Evolutionary conservation across 441 rosid genomes (phyloP).

Genomic region (Gossypium gossypioides): DNA sequence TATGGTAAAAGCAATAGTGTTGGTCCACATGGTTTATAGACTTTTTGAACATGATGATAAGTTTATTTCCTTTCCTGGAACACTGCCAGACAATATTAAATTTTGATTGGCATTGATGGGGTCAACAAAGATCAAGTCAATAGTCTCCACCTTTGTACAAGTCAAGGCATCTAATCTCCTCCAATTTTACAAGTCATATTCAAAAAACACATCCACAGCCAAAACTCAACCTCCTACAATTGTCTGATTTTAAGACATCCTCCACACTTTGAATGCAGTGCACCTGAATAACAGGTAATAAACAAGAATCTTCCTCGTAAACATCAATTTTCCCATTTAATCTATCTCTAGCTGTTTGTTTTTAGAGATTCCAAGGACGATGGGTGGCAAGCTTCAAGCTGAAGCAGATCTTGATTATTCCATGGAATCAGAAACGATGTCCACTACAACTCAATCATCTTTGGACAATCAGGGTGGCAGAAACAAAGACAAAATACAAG

Average conservation of each 20-base stretch:
- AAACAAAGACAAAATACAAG: conserved; percentile 22
- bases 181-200: not conserved
- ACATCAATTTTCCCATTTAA: not conserved
- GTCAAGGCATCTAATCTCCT: conserved; percentile 8
- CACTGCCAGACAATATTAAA: not conserved
- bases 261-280: not conserved
- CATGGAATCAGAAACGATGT: conserved; percentile 18
- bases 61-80: not conserved
- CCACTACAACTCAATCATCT: conserved; percentile 22
- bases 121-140: conserved; percentile 13
- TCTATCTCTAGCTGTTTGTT: not conserved
- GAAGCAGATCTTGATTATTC: conserved; percentile 25
- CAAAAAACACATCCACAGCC: not conserved
- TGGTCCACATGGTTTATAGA: not conserved
- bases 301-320: not conserved
- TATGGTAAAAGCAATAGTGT: not conserved
- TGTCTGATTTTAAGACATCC: not conserved
- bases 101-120: not conserved
- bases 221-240: not conserved
- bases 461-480: conserved; percentile 24
- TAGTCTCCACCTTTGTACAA: not conserved
- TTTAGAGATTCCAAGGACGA: conserved; percentile 14
- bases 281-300: not conserved
- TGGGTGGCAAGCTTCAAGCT: conserved; percentile 6
- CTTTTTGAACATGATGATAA: conserved; percentile 4